Conservation (phyloP, 805 yeast species). For the Brettanomyces sp. region DNA sequence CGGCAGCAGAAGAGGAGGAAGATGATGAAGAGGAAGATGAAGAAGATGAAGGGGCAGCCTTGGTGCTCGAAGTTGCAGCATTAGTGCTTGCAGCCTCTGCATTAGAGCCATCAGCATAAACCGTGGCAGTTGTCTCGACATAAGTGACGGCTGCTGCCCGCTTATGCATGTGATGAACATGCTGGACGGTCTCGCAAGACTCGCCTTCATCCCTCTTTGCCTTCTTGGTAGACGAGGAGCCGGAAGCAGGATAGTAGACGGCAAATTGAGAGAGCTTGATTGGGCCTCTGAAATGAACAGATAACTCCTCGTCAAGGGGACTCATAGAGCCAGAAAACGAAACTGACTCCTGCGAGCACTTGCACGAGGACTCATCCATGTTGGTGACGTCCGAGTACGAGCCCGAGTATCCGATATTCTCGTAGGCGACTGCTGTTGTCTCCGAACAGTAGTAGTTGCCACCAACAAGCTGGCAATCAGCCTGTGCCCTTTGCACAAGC, state of each 20-base stretch:
- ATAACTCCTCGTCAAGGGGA: conserved; percentile 79
- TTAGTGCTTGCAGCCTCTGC: conserved; percentile 15
- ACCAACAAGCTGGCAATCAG: conserved; percentile 29
- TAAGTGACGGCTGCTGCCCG: conserved; percentile 57
- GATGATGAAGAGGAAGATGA: conserved; percentile 25
- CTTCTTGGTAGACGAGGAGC: conserved; percentile 27
- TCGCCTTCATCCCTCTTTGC: conserved; percentile 21
- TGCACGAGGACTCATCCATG: conserved; percentile 56
- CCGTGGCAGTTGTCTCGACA: conserved; percentile 72
- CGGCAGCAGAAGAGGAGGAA: conserved; percentile 25
- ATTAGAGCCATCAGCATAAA: conserved; percentile 42
- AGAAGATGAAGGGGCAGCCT: conserved; percentile 16
- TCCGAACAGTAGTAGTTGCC: conserved; percentile 83
- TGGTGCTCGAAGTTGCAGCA: conserved; percentile 4
- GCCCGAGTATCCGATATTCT: conserved; percentile 78
- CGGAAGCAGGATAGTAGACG: conserved; percentile 67
- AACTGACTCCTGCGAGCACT: conserved; percentile 50
- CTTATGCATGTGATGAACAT: conserved; percentile 42
- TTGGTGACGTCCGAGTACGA: conserved; percentile 60
- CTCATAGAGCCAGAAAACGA: conserved; percentile 65
- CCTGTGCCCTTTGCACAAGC: conserved; percentile 4
- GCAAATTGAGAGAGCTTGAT: conserved; percentile 74
- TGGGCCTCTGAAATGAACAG: conserved; percentile 90
- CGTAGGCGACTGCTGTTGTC: conserved; percentile 45
- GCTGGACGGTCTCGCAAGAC: conserved; percentile 34